These are phyloP conservation scores for Salvia rosmarinus DNA, from an alignment of 257 asterid species.

Conservation along the genomic window DNA sequence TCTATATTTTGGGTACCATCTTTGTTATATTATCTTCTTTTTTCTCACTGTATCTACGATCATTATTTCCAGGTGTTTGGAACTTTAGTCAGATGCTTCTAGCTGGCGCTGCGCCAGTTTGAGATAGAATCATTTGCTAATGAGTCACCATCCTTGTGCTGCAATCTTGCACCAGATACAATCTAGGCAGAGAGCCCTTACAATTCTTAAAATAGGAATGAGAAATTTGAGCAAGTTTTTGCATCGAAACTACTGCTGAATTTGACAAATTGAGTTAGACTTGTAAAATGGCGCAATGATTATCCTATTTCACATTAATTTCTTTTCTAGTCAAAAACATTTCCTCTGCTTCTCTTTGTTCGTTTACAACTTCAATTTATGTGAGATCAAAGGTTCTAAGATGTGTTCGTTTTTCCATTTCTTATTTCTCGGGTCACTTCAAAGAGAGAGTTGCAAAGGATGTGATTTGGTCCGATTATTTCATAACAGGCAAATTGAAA, in stretches of 20 bases:
- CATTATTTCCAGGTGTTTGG: constrained; percentile 30
- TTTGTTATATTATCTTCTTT: background rate
- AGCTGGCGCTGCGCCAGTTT: constrained; percentile 13
- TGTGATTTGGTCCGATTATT: no score
- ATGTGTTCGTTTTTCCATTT: no score
- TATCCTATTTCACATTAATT: background rate
- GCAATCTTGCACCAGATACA: background rate
- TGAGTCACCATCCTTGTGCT: background rate
- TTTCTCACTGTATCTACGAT: background rate
- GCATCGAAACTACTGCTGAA: background rate
- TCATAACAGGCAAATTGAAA: no score
- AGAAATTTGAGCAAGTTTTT: background rate
- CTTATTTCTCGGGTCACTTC: no score
- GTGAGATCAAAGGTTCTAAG: no score
- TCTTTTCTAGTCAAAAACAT: background rate
- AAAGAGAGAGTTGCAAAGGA: no score
- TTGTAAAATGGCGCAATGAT: background rate
- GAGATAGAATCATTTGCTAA: background rate
- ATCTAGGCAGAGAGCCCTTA: background rate
- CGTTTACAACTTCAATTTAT: no score
- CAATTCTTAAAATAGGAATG: constrained; percentile 2
- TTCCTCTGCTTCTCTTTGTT: background rate
- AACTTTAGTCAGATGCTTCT: constrained; percentile 36
- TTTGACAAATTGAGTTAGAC: background rate
- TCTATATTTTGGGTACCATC: background rate